Percentiles rank a stretch among this genome's conserved stretches.
Conservation (phyloP, 768 basidiomycete genomes). For the Tricholoma terreum region DNA sequence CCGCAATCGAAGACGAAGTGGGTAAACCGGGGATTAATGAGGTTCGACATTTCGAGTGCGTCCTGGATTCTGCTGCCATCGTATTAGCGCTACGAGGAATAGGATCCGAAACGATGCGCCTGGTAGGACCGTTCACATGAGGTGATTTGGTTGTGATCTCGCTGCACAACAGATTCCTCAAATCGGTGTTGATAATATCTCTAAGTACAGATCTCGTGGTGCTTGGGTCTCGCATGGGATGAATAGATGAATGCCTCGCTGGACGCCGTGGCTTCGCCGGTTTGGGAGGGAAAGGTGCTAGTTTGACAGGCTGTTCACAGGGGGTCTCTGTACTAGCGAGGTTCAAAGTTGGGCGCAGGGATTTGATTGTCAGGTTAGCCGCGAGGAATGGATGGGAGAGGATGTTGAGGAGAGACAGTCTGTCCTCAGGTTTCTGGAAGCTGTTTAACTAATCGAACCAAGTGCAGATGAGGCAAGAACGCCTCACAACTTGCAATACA, state of each 20-base stretch:
- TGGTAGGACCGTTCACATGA: conserved; percentile 5
- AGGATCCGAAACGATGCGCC: conserved; percentile 34
- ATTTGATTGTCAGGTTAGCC: conserved; percentile 1
- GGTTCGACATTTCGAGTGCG: background rate
- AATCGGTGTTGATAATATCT: conserved; percentile 21
- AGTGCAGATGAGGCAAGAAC: background rate
- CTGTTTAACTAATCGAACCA: background rate
- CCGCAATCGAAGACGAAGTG: background rate
- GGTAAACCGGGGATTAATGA: background rate
- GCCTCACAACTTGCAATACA: conserved; percentile 26
- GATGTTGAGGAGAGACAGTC: conserved; percentile 12
- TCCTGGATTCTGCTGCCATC: background rate
- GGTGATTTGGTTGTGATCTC: conserved; percentile 13
- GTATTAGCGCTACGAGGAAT: conserved; percentile 10
- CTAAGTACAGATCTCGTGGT: conserved; percentile 5
- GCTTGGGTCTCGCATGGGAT: conserved; percentile 1
- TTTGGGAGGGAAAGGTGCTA: background rate
- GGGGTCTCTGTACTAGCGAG: background rate
- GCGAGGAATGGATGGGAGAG: conserved; percentile 13
- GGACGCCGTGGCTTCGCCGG: background rate
- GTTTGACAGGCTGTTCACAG: background rate
- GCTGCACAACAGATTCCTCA: conserved; percentile 16
- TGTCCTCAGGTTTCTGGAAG: conserved; percentile 14
- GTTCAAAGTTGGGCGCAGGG: conserved; percentile 5
- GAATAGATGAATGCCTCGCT: conserved; percentile 10